phyloP scores from a whole-genome alignment of 1,139 yeast genomes.

The Nakaseomyces glabratus region DNA sequence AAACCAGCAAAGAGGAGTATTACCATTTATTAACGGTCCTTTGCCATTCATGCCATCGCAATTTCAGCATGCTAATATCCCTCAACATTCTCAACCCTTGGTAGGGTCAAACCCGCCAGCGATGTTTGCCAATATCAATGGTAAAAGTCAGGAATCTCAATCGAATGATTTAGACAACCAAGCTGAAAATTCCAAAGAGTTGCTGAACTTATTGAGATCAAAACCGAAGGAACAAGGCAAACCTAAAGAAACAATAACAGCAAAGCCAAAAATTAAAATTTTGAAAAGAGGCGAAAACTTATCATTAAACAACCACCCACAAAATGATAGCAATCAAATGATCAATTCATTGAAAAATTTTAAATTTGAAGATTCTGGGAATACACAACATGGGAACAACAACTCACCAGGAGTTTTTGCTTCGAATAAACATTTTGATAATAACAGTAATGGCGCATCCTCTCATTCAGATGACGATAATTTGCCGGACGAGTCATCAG shows the following conservation, averaged over 20 bases:
- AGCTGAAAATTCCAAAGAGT: conserved; percentile 35
- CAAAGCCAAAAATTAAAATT: conserved; percentile 28
- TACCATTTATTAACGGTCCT: conserved; percentile 26
- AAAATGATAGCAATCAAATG: too few species aligned
- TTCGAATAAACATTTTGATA: too few species aligned
- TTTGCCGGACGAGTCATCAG: too few species aligned
- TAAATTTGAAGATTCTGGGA: too few species aligned
- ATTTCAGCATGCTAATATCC: conserved; percentile 36
- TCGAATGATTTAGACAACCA: conserved; percentile 19
- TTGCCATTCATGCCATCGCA: conserved; percentile 8
- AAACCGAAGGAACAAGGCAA: too few species aligned
- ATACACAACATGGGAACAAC: too few species aligned
- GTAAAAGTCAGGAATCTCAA: conserved; percentile 21
- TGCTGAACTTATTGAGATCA: conserved; percentile 11
- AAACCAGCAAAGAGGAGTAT: conserved; percentile 28
- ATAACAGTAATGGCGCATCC: neutral
- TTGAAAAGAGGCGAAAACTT: conserved; percentile 32
- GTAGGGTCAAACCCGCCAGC: conserved; percentile 15
- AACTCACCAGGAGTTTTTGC: too few species aligned
- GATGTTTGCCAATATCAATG: conserved; percentile 19
- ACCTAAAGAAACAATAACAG: neutral
- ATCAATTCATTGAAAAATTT: conserved; percentile 3
- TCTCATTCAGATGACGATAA: conserved; percentile 1
- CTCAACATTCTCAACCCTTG: conserved; percentile 40
- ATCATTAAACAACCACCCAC: too few species aligned